phyloP scores from a whole-genome alignment of 345 rosid genomes.

The Linum lewisii region DNA sequence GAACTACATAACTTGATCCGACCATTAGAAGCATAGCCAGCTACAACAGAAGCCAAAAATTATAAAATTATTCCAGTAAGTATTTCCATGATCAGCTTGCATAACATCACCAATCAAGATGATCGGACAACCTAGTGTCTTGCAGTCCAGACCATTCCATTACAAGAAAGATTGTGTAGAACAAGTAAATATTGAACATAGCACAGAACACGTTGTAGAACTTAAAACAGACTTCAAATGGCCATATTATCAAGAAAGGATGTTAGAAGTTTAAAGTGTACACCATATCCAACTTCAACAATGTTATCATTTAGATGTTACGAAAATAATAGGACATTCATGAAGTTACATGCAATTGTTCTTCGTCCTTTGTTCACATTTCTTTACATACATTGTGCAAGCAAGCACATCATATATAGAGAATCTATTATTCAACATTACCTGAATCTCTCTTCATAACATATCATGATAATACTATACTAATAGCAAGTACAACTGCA shows the following conservation, averaged over 20 bases:
- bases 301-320: too few relatives aligned
- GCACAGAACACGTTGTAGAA: neutral
- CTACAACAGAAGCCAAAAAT: too few relatives aligned
- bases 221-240: too few relatives aligned
- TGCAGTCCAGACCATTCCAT: too few relatives aligned
- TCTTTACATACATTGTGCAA: neutral
- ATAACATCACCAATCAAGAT: too few relatives aligned
- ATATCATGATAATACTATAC: neutral
- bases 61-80: neutral
- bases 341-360: neutral
- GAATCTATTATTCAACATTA: too few relatives aligned
- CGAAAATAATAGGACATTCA: neutral
- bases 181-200: too few relatives aligned
- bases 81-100: neutral
- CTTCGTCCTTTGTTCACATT: too few relatives aligned
- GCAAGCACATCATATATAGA: neutral
- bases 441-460: neutral
- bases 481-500: neutral
- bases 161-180: too few relatives aligned
- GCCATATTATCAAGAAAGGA: neutral
- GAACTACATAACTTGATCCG: constrained; percentile 14
- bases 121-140: too few relatives aligned
- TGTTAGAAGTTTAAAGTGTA: neutral
- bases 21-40: neutral
- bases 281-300: neutral